These are phyloP conservation scores for Capsicum baccatum DNA, from an alignment of 257 asterid genomes.

Conservation along the genomic window DNA sequence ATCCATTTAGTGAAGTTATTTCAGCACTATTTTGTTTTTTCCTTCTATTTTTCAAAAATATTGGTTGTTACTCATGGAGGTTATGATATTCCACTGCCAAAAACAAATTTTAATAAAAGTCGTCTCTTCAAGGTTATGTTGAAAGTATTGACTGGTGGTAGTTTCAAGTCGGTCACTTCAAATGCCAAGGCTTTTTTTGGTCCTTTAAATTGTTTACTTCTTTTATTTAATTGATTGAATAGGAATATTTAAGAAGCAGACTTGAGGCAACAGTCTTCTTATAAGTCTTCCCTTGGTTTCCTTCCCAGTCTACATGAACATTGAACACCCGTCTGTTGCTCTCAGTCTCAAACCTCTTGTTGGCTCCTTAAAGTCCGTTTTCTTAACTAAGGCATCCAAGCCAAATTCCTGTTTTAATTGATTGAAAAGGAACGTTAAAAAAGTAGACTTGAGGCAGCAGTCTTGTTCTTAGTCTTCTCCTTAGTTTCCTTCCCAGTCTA, in stretches of 20 bases:
- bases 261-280: neutral
- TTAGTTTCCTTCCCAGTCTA: neutral
- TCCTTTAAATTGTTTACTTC: neutral
- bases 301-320: neutral
- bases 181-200: neutral
- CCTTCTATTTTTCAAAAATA: neutral
- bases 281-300: neutral
- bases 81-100: neutral
- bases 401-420: neutral
- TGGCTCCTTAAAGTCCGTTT: conserved; percentile 1
- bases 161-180: neutral
- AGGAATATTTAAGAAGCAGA: neutral
- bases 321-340: neutral
- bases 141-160: neutral
- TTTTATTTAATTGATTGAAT: too few relatives aligned
- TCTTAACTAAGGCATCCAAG: neutral
- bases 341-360: neutral
- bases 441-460: neutral
- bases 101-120: neutral
- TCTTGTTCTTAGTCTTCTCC: neutral
- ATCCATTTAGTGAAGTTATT: conserved; percentile 19
- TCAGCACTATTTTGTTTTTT: neutral
- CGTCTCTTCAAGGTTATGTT: neutral
- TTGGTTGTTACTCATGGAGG: neutral
- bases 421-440: too few relatives aligned